These are phyloP conservation scores for Mucor velutinosus DNA, from an alignment of 371 early-diverging fungal genomes.

Conservation along the genomic window DNA sequence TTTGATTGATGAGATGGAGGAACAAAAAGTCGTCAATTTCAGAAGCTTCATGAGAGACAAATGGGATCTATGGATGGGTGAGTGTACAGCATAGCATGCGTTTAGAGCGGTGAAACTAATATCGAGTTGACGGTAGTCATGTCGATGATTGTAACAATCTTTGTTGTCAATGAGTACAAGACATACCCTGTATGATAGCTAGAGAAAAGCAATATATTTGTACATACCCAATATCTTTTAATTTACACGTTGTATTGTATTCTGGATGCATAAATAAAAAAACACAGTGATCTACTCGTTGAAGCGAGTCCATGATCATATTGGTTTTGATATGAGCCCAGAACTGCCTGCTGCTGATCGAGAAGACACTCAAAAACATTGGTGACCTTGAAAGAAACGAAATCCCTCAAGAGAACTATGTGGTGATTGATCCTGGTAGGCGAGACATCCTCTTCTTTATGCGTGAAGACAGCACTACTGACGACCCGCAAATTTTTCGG, in stretches of 20 bases:
- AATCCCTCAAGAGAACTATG: too few species aligned
- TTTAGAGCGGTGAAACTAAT: neutral
- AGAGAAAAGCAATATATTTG: neutral
- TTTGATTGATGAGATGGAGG: slow-evolving; percentile 25
- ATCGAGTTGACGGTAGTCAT: slow-evolving; percentile 6
- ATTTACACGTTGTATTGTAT: neutral
- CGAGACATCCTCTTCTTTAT: too few species aligned
- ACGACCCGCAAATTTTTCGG: too few species aligned
- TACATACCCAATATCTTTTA: neutral
- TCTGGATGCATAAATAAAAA: neutral
- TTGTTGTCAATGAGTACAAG: slow-evolving; percentile 23
- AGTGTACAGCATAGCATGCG: neutral
- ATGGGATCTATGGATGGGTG: slow-evolving; percentile 35
- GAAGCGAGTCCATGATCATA: too few species aligned
- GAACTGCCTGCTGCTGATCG: too few species aligned
- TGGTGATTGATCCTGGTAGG: too few species aligned
- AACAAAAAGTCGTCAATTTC: slow-evolving; percentile 25
- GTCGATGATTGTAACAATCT: slow-evolving; percentile 11
- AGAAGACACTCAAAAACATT: too few species aligned
- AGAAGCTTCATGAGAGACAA: slow-evolving; percentile 30
- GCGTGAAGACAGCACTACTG: too few species aligned
- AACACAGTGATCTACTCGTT: too few species aligned
- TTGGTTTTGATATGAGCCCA: too few species aligned
- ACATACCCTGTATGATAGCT: slow-evolving; percentile 4
- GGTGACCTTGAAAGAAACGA: too few species aligned